Evolutionary conservation across 169 alveolate genomes (phyloP), one percentile per base, ranked within the genome.

Genomic region (Plasmodium reichenowi): DNA sequence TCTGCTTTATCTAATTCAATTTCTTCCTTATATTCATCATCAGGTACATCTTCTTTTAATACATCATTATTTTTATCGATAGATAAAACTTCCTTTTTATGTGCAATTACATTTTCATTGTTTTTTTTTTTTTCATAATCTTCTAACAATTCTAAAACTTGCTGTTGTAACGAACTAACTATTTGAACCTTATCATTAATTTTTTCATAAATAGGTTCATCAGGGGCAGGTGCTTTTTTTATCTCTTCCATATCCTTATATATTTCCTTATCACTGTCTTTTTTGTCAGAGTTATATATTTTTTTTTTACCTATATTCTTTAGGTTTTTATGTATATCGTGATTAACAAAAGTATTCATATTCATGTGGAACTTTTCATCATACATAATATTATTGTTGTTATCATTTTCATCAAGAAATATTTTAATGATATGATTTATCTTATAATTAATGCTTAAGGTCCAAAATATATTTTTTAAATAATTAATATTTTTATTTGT

Each of bases 401-500:
- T 15, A 13, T 59, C 50, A 59, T 70, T 86, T 62, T 70, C 92
- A 15, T 86, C 87, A 17, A 86, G 58, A 32, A 86, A 86, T 22
- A 72, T 10, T 52, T 86, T 52, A 15, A 86, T 72, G 7, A 86
- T 86, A 72, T 86, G 54, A 71, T 86, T 86, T 9, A 86, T 72
- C 56, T 86, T 86, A 54, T 86, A 86, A 52, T 86, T 86, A 70
- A 86, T 86, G 47, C 87, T 86, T 43, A 86, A 64, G 8, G 72
- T 67, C 92, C 92, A 86, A 71, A 86, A 86, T 12, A 86, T 86
- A 60, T 86, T 70, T 72, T 86, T 86, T 45, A 86, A 66, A 72
- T 86, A 86, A 62, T 86, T 86, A 24, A 86, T 47, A 73, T 64
- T 70, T 54, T 86, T 86, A 15, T 45, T 72, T 15, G 71, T 60